Conservation (phyloP, 192 early-diverging fungal species). For the Obelidium mucronatum region DNA sequence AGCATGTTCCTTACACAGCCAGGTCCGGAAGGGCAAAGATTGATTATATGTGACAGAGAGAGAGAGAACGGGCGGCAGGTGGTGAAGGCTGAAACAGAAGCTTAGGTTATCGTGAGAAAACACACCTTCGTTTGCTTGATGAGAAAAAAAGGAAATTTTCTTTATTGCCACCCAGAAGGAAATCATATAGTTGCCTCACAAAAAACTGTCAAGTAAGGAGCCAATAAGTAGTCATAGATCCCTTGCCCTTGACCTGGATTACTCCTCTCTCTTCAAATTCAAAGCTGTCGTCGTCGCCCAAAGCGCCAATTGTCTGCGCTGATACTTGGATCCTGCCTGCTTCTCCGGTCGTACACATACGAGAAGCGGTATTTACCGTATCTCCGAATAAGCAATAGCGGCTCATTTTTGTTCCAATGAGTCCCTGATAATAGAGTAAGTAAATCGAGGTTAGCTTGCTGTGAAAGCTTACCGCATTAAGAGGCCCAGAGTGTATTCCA, state of each 20-base stretch:
- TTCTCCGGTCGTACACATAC: constrained; percentile 45
- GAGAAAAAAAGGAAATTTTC: neutral
- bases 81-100: no score
- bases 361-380: constrained; percentile 46
- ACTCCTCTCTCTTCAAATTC: constrained; percentile 42
- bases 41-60: no score
- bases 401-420: constrained; percentile 53
- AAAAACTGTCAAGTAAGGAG: constrained; percentile 18
- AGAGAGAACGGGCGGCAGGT: no score
- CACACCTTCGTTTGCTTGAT: neutral
- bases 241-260: constrained; percentile 49
- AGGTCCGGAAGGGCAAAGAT: no score
- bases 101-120: no score
- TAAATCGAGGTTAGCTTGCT: neutral
- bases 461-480: constrained; percentile 27
- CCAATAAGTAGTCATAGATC: constrained; percentile 48
- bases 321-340: constrained; percentile 45
- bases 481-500: constrained; percentile 46
- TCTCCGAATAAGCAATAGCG: constrained; percentile 53
- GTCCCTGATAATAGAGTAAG: constrained; percentile 31
- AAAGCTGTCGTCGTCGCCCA: constrained; percentile 33
- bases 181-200: neutral
- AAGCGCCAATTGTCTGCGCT: constrained; percentile 20
- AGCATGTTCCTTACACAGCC: no score
- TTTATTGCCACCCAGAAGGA: no score